Evolutionary conservation across 257 asterid species (phyloP).

Genomic region (Rehmannia glutinosa): DNA sequence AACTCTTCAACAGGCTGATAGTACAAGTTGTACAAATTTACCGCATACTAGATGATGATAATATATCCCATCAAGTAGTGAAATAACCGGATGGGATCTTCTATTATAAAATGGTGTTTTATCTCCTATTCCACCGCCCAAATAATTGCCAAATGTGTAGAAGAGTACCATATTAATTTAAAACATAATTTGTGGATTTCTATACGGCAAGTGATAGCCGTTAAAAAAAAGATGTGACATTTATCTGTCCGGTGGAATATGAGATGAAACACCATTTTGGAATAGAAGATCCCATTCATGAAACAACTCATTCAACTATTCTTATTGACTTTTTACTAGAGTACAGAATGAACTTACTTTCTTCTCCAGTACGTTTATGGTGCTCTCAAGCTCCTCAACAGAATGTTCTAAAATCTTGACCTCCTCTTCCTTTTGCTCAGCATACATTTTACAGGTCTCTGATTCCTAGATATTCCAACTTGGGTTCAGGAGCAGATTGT

Average conservation of each 20-base stretch:
- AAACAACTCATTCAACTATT: background rate
- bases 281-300: too few species aligned
- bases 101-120: too few species aligned
- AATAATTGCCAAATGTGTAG: too few species aligned
- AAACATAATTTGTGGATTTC: too few species aligned
- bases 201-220: too few species aligned
- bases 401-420: slow-evolving; percentile 77
- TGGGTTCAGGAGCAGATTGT: slow-evolving; percentile 23
- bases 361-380: slow-evolving; percentile 78
- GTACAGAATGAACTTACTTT: slow-evolving; percentile 43
- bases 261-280: too few species aligned
- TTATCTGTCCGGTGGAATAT: too few species aligned
- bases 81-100: too few species aligned
- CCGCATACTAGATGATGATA: background rate
- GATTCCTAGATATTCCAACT: slow-evolving; percentile 48
- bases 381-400: slow-evolving; percentile 86
- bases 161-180: too few species aligned
- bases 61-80: slow-evolving; percentile 3
- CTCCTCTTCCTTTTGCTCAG: slow-evolving; percentile 93
- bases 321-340: background rate
- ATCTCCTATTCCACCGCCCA: too few species aligned
- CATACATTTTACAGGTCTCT: slow-evolving; percentile 65
- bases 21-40: background rate
- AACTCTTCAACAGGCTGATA: slow-evolving; percentile 5
- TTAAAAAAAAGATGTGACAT: too few species aligned